Base-by-base conservation (phyloP, 2,329 filamentous ascomycete species). In the Fusarium agapanthi region DNA sequence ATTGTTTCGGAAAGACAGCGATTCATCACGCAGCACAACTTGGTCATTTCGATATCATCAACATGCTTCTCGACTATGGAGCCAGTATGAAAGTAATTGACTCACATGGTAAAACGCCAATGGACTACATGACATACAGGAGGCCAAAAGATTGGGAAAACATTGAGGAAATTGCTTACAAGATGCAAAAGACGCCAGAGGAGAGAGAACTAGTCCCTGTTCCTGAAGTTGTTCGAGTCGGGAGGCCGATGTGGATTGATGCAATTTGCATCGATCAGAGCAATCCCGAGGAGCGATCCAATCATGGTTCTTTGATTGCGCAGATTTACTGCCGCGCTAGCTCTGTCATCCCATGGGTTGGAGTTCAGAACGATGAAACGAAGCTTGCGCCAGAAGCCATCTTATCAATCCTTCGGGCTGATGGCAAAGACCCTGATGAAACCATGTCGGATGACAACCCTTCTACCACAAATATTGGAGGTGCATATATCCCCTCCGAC, bases 171-270 rank as follows among this genome's bases (percentile, higher is more conserved):
- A 15, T 66, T 13, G 12, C 40, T 1, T 61, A 38, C 2, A 54
- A 51, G 30, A 45, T 59, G 30, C 20, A 54, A 16, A 30, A 38
- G 26, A 14, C 9, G 6, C 53, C 40, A 1, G 61, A 20, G 2
- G 7, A 32, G 1, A 60, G 65, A 43, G 13, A 60, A 0, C 28
- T 58, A 0, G 32, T 34, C 4, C 10, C 50, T 5, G 3, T 35
- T 11, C 43, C 50, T 0, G 26, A 48, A 0, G 15, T 34, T 0
- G 2, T 66, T 1, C 9, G 40, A 4, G 34, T 53, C 12, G 65
- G 65, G 2, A 66, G 22, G 8, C 61, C 53, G 5, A 47, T 67
- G 7, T 67, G 65, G 65, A 66, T 67, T 30, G 65, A 67, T 24
- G 53, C 65, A 3, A 22, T 67, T 1, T 67, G 61, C 26, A 26